These are phyloP conservation scores for Cryptococcus sp. DNA, from an alignment of 1,284 basidiomycete species.

Conservation along the genomic window DNA sequence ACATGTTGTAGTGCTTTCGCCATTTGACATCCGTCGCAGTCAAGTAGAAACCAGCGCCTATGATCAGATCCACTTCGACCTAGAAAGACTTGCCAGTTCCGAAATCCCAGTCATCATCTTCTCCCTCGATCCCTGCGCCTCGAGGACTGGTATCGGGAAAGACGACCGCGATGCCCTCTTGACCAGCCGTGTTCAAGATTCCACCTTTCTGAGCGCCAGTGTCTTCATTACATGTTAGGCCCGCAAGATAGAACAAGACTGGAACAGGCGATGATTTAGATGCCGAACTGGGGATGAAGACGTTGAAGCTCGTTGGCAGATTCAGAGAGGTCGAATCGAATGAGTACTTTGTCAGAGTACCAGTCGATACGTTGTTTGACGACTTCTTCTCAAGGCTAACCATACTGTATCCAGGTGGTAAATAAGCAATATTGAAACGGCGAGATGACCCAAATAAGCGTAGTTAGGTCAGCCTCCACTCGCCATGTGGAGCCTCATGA, in stretches of 20 bases:
- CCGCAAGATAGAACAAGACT: slow-evolving; percentile 83
- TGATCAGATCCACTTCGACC: not conserved
- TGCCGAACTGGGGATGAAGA: slow-evolving; percentile 75
- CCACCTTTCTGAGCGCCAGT: slow-evolving; percentile 88
- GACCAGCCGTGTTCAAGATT: slow-evolving; percentile 73
- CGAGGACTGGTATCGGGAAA: slow-evolving; percentile 96
- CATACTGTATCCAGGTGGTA: slow-evolving; percentile 39
- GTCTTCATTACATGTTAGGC: slow-evolving; percentile 93
- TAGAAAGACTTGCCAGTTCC: slow-evolving; percentile 58
- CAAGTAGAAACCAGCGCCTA: slow-evolving; percentile 88
- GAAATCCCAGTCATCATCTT: slow-evolving; percentile 86
- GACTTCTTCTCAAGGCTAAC: slow-evolving; percentile 62
- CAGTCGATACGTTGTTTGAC: slow-evolving; percentile 71
- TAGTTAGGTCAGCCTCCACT: too few species aligned
- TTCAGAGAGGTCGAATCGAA: slow-evolving; percentile 73
- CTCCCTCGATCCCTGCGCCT: slow-evolving; percentile 82
- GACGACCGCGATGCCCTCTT: slow-evolving; percentile 81
- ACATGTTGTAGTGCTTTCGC: slow-evolving; percentile 85
- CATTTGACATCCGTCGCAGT: slow-evolving; percentile 79
- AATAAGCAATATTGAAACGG: not conserved
- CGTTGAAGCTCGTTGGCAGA: slow-evolving; percentile 76
- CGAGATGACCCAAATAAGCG: too few species aligned
- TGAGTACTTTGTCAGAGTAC: slow-evolving; percentile 78
- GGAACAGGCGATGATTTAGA: slow-evolving; percentile 60
- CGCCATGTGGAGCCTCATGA: too few species aligned